A percentile compares a stretch with the other conserved stretches of the same genome.
Conservation (phyloP, 2,329 filamentous ascomycete genomes). For the Exserohilum rostratum region DNA sequence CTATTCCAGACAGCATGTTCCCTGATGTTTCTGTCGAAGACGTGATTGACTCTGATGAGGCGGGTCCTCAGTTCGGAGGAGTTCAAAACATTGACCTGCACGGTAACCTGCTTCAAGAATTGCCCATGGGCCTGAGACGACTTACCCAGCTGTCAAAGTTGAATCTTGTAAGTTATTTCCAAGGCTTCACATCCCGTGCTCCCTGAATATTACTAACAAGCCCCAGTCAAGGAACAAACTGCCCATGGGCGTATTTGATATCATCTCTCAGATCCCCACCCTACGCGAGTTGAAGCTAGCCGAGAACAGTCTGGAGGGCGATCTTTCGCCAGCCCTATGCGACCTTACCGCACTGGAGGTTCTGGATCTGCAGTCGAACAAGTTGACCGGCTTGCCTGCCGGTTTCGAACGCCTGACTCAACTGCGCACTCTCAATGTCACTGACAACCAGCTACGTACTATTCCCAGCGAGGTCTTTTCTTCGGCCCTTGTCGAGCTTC, state of each 20-base stretch:
- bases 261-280: slow-evolving; percentile 73
- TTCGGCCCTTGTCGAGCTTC: slow-evolving; percentile 72
- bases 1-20: slow-evolving; percentile 75
- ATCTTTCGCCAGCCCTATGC: slow-evolving; percentile 66
- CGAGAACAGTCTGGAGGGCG: slow-evolving; percentile 38
- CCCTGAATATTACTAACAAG: slow-evolving; percentile 13
- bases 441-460: slow-evolving; percentile 75
- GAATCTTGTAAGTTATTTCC: slow-evolving; percentile 68
- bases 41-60: slow-evolving; percentile 66
- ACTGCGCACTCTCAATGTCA: slow-evolving; percentile 78
- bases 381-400: slow-evolving; percentile 72
- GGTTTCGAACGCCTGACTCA: slow-evolving; percentile 69
- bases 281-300: slow-evolving; percentile 82
- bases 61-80: slow-evolving; percentile 79
- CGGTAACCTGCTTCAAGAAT: slow-evolving; percentile 73
- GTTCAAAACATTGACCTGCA: slow-evolving; percentile 84
- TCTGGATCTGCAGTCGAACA: slow-evolving; percentile 82
- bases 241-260: slow-evolving; percentile 71
- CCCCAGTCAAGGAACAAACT: slow-evolving; percentile 79
- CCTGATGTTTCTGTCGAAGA: slow-evolving; percentile 68
- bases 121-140: slow-evolving; percentile 78
- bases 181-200: background rate
- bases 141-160: slow-evolving; percentile 77
- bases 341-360: slow-evolving; percentile 74
- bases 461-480: slow-evolving; percentile 74